Evolutionary conservation across 2,329 filamentous ascomycete genomes (phyloP).

Genomic region (Cercospora berteroae): DNA sequence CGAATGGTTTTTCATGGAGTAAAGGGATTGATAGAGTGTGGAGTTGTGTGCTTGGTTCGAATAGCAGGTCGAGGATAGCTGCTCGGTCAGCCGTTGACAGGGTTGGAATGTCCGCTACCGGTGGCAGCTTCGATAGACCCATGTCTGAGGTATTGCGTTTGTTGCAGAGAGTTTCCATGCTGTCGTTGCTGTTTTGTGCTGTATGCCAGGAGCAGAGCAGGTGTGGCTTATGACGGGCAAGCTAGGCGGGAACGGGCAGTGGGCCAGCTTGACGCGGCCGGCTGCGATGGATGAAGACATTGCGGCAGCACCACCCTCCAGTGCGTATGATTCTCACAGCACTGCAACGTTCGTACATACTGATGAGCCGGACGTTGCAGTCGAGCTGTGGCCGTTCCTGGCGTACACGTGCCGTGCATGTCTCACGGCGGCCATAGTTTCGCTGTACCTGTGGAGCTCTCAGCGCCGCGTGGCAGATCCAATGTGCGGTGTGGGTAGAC

Average conservation of each 20-base stretch:
- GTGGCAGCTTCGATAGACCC: slow-evolving; percentile 50
- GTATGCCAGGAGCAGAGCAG: background rate
- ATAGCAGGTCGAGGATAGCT: slow-evolving; percentile 70
- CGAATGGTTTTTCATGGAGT: slow-evolving; percentile 60
- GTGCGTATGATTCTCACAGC: background rate
- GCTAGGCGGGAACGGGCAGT: background rate
- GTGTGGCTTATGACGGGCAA: background rate
- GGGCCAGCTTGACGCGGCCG: slow-evolving; percentile 1
- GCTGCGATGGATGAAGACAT: background rate
- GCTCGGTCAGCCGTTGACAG: slow-evolving; percentile 57
- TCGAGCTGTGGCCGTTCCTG: background rate
- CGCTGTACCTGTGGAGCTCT: background rate
- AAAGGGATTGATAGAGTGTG: slow-evolving; percentile 69
- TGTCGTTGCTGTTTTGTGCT: background rate
- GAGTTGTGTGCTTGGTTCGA: slow-evolving; percentile 76
- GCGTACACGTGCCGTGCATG: background rate
- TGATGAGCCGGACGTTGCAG: background rate
- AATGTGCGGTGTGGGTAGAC: background rate
- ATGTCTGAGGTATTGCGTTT: background rate
- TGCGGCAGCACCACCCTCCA: background rate
- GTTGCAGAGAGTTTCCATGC: background rate
- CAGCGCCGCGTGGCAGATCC: background rate
- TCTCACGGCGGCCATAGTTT: background rate
- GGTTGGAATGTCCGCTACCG: slow-evolving; percentile 55
- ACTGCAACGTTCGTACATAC: background rate